A percentile compares a stretch with the other conserved stretches of the same genome.
These are phyloP conservation scores for Boletus nobilissimus DNA, from an alignment of 1,284 basidiomycete species.

Conservation along the genomic window DNA sequence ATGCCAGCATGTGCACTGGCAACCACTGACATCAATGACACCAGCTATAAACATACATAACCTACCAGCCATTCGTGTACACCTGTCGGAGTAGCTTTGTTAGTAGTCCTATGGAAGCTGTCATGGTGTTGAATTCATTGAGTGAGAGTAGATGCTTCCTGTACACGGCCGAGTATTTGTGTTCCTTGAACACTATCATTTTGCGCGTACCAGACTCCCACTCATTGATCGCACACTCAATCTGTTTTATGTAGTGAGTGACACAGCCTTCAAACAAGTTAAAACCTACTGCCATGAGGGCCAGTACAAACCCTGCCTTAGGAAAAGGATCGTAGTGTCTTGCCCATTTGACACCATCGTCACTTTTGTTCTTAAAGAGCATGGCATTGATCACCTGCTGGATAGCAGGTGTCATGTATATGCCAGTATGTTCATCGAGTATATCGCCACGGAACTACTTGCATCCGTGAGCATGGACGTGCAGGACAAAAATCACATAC, in stretches of 20 bases:
- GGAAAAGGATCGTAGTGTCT: background rate
- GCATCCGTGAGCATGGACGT: background rate
- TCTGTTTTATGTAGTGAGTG: background rate
- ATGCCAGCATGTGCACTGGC: too few species aligned
- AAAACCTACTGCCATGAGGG: background rate
- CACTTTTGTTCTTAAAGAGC: background rate
- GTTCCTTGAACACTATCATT: background rate
- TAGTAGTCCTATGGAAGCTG: background rate
- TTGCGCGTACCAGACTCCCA: too few species aligned
- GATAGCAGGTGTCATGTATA: too few species aligned
- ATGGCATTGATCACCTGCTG: background rate
- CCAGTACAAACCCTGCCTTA: background rate
- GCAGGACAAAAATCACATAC: background rate
- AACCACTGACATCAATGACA: background rate
- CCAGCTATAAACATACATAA: background rate
- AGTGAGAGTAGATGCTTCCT: background rate
- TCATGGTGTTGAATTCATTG: background rate
- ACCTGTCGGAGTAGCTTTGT: background rate
- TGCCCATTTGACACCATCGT: background rate
- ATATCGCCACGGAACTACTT: background rate
- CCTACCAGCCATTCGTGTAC: background rate
- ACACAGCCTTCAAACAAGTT: background rate
- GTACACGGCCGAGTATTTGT: background rate
- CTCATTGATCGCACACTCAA: constrained; percentile 6
- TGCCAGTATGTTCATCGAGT: background rate